A percentile compares a stretch with the other conserved stretches of the same genome.
phyloP scores from a whole-genome alignment of 1,284 basidiomycete genomes.

The Leccinum subrobustum region DNA sequence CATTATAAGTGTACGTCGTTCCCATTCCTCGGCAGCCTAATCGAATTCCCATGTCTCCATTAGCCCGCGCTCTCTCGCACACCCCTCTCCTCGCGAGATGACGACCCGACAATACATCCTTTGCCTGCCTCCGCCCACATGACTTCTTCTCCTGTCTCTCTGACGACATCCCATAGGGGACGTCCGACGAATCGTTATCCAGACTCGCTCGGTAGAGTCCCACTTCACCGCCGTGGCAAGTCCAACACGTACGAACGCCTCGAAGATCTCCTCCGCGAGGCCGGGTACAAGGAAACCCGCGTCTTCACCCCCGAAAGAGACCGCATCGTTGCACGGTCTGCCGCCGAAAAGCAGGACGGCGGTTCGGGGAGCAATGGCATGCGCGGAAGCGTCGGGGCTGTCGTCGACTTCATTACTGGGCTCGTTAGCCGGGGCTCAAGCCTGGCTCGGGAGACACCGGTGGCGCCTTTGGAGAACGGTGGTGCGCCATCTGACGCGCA shows the following conservation, averaged over 20 bases:
- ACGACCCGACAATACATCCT: conserved; percentile 4
- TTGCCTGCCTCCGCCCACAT: conserved; percentile 10
- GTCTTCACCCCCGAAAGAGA: conserved; percentile 83
- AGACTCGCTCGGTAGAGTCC: conserved; percentile 55
- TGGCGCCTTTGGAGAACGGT: conserved; percentile 6
- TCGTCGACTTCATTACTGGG: conserved; percentile 60
- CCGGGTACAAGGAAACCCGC: conserved; percentile 87
- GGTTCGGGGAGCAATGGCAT: conserved; percentile 21
- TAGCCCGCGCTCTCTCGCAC: conserved; percentile 15
- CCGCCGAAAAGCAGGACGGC: conserved; percentile 31
- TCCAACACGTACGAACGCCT: conserved; percentile 77
- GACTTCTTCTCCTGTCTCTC: conserved; percentile 20
- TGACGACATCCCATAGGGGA: conserved; percentile 39
- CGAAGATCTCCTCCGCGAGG: conserved; percentile 79
- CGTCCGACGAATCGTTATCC: conserved; percentile 50
- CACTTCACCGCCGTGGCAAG: conserved; percentile 71
- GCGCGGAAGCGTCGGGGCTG: conserved; percentile 48
- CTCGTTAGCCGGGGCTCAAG: conserved; percentile 42
- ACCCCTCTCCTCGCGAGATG: conserved; percentile 9
- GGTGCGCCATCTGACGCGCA: conserved; percentile 9
- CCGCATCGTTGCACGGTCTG: conserved; percentile 34
- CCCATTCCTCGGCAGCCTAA: conserved; percentile 10
- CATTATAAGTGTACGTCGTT: conserved; percentile 16
- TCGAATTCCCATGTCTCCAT: conserved; percentile 5
- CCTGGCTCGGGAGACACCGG: conserved; percentile 15